Evolutionary conservation across 495 filamentous ascomycete genomes (phyloP).

Genomic region (Apodospora peruviana): DNA sequence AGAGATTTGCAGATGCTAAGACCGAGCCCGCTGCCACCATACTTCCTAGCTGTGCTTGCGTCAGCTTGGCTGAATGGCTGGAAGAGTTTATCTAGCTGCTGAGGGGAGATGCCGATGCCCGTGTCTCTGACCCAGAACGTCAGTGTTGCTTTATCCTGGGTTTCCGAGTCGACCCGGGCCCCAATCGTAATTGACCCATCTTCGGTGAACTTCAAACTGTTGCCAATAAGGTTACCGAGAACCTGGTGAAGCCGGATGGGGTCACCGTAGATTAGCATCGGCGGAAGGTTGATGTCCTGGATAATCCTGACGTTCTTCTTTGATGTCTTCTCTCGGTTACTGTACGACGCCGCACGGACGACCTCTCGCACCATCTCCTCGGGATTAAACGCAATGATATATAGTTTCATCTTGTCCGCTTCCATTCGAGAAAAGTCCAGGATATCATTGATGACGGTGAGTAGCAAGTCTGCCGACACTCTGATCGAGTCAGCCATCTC

Average conservation of each 20-base stretch:
- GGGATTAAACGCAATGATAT: constrained; percentile 76
- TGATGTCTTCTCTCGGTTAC: constrained; percentile 68
- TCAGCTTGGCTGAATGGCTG: constrained; percentile 88
- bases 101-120: constrained; percentile 79
- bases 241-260: constrained; percentile 89
- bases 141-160: constrained; percentile 60
- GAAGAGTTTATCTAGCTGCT: constrained; percentile 80
- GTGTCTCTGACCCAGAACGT: constrained; percentile 87
- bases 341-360: constrained; percentile 77
- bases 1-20: constrained; percentile 93
- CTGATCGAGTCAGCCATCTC: constrained; percentile 90
- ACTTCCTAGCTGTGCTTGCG: constrained; percentile 77
- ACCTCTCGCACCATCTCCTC: constrained; percentile 85
- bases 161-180: constrained; percentile 64
- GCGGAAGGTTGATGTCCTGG: constrained; percentile 68
- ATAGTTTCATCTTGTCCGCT: constrained; percentile 92
- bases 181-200: constrained; percentile 77
- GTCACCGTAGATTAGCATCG: constrained; percentile 81
- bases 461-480: constrained; percentile 80
- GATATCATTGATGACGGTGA: constrained; percentile 95
- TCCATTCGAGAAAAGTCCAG: constrained; percentile 91
- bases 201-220: constrained; percentile 91
- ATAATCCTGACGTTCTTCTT: constrained; percentile 55
- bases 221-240: constrained; percentile 86
- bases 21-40: constrained; percentile 85